Evolutionary conservation across 2,329 filamentous ascomycete genomes (phyloP), one percentile per base, ranked within the genome.

Genomic region (Pseudopithomyces chartarum): DNA sequence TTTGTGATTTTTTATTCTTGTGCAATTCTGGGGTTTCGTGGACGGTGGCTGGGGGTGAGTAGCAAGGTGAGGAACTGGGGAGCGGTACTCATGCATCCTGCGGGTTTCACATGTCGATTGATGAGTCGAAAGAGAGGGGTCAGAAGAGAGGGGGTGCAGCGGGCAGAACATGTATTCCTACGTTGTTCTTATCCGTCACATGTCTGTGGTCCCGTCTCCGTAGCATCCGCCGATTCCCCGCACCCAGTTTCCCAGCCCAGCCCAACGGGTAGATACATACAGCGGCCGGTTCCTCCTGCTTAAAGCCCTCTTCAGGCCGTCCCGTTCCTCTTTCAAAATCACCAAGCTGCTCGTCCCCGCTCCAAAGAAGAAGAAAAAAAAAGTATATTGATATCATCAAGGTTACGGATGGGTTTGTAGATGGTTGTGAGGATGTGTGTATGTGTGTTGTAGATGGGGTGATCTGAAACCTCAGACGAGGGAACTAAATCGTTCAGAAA

Each of bases 381-480:
- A 34, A 48, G 20, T 17, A 52, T 26, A 44, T 56, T 32, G 23
- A 50, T 51, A 23, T 62, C 63, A 60, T 58, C 61, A 60, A 55
- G 44, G 51, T 58, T 64, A 60, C 49, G 58, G 53, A 46, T 61
- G 55, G 43, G 11, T 45, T 50, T 50, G 34, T 50, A 48, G 45
- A 38, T 49, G 34, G 40, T 56, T 48, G 43, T 36, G 26, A 5
- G 26, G 26, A 36, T n/a, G 34, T 36, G 34, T 36, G 11, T 3
- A 40, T 40, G 17, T 15, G n/a, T 40, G 17, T 10, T 40, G 7
- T 15, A 19, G 15, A 36, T 58, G 60, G 60, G 46, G n/a, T 32
- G 52, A 59, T 42, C 51, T 40, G 58, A 54, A 50, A 51, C 26
- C 32, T 54, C 52, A 68, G 66, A 52, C 62, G 43, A 57, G 53